Base-by-base conservation (phyloP, 2,329 filamentous ascomycete species). In the Talaromyces piceae region DNA sequence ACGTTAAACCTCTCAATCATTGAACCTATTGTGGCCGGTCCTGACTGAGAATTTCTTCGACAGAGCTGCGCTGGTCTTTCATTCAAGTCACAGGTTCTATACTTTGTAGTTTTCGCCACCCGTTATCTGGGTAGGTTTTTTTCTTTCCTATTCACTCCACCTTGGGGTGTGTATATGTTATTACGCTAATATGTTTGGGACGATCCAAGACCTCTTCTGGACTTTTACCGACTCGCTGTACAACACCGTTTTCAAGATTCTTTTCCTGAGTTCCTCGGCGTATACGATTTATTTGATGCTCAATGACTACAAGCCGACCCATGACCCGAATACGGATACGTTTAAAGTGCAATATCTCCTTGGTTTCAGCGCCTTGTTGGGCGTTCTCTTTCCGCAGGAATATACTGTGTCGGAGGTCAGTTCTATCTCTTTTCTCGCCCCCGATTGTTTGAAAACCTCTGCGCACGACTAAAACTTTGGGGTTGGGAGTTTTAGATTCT, bases 221-320 rank as follows among this genome's bases (percentile, higher is more conserved):
- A 86, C 82, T 56, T 83, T 85, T 66, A 91, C 87, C 55, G 74
- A 82, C 59, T 90, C 87, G 64, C 71, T 88, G 57, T 98, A 96
- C 81, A 96, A 97, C 75, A 85, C 93, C 55, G 73, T 88, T 63
- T 96, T 97, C 79, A 98, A 98, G 73, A 82, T 97, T 66, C 79
- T 96, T 67, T 98, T 97, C 78, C 91, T 98, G 68, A 78, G 76
- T 57, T 86, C 88, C 22, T 91, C 94, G 57, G 83, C 86, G 57
- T 98, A 98, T 77, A 95, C 91, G 63, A 83, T 98, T 69, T 97
- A 96, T 75, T 83, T 97, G 60, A 98, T 98, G 93, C 86, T 93
- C 56, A 94, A 89, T 61, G 88, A 91, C 63, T 98, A 93, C 81
- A 95, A 94, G 73, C 91, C 93, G 23, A 97, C 93, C 28, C 91